A percentile compares a stretch with the other conserved stretches of the same genome.
Evolutionary conservation across 495 filamentous ascomycete genomes (phyloP).

Genomic region (Talaromyces stipitatus): DNA sequence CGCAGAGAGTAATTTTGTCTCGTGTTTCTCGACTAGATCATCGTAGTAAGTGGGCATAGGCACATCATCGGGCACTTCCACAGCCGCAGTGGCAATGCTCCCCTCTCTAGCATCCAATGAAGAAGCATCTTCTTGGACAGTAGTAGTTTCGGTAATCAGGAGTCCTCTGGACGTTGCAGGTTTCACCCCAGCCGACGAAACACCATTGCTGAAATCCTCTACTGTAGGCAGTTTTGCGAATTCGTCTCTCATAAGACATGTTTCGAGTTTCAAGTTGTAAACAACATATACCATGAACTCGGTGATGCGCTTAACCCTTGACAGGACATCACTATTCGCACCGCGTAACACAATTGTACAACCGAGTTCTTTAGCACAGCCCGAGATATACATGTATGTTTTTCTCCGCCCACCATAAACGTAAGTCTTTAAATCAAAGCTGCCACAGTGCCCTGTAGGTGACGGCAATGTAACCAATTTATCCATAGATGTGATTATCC

Average conservation of each 20-base stretch:
- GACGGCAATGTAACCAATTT: slow-evolving; percentile 80
- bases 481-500: slow-evolving; percentile 90
- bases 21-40: slow-evolving; percentile 86
- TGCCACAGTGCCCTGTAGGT: slow-evolving; percentile 68
- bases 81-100: slow-evolving; percentile 30
- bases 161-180: not conserved
- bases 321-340: slow-evolving; percentile 57
- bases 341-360: slow-evolving; percentile 95
- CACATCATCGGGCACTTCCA: slow-evolving; percentile 70
- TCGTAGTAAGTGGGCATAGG: slow-evolving; percentile 90
- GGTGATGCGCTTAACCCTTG: slow-evolving; percentile 83
- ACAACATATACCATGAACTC: slow-evolving; percentile 99
- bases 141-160: not conserved
- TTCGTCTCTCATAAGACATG: slow-evolving; percentile 91
- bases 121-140: not conserved
- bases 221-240: slow-evolving; percentile 78
- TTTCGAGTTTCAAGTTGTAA: slow-evolving; percentile 95
- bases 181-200: not conserved
- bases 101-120: slow-evolving; percentile 8
- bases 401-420: slow-evolving; percentile 76
- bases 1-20: slow-evolving; percentile 88
- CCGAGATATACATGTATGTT: slow-evolving; percentile 92
- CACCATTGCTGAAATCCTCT: slow-evolving; percentile 19
- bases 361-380: slow-evolving; percentile 84
- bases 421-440: slow-evolving; percentile 93